Conservation (phyloP, 306 rosid genomes). For the Prunus campanulata region DNA sequence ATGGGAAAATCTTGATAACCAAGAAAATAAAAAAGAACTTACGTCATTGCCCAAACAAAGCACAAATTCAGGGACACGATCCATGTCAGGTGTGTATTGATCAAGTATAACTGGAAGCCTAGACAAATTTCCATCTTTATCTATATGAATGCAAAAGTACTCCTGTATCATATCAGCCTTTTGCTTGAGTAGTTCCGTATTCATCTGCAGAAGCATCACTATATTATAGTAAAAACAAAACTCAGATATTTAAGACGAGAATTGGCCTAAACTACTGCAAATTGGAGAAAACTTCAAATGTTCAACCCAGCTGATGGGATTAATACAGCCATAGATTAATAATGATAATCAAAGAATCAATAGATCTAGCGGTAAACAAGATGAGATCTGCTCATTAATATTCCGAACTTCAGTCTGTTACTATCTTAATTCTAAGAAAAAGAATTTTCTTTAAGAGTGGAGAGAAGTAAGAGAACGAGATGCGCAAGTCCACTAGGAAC, state of each 20-base stretch:
- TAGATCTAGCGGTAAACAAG: background rate
- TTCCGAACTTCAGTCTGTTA: background rate
- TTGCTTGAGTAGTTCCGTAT: constrained; percentile 60
- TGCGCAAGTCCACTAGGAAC: no score
- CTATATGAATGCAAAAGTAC: constrained; percentile 71
- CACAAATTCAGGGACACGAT: constrained; percentile 72
- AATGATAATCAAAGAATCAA: background rate
- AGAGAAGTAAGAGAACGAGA: no score
- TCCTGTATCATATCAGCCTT: constrained; percentile 67
- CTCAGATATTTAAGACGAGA: background rate
- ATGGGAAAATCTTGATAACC: constrained; percentile 11
- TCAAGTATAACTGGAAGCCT: constrained; percentile 88
- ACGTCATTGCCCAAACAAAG: constrained; percentile 92
- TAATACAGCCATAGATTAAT: background rate
- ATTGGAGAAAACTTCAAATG: background rate
- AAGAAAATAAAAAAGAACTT: constrained; percentile 29
- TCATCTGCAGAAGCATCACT: constrained; percentile 52
- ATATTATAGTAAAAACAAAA: constrained; percentile 9
- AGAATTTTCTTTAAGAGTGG: no score
- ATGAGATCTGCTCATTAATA: background rate
- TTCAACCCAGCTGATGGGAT: background rate
- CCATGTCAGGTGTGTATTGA: constrained; percentile 97
- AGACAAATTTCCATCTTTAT: constrained; percentile 61
- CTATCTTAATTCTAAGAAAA: no score
- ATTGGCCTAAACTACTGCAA: background rate